Evolutionary conservation across 2,329 filamentous ascomycete genomes (phyloP).

Genomic region (Colletotrichum cuscutae): DNA sequence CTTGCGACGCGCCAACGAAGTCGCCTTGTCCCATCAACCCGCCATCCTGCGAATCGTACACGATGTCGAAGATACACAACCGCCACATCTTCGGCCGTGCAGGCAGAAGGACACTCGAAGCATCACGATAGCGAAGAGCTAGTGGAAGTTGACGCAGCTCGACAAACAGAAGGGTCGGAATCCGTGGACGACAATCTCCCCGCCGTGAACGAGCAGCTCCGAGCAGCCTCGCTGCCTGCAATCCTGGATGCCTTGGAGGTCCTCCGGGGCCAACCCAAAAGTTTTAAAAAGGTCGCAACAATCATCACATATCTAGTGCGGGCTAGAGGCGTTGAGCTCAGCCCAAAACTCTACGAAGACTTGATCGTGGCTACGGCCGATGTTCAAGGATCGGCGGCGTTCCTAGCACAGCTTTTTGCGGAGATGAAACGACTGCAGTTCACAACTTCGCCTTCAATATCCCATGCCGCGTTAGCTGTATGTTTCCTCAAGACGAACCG

Average conservation of each 20-base stretch:
- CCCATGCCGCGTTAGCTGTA: conserved; percentile 78
- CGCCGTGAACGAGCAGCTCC: conserved; percentile 38
- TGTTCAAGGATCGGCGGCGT: conserved; percentile 72
- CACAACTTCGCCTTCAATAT: conserved; percentile 72
- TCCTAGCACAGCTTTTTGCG: conserved; percentile 70
- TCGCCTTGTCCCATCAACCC: neutral
- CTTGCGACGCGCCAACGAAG: conserved; percentile 8
- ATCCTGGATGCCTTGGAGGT: conserved; percentile 61
- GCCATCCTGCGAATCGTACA: neutral
- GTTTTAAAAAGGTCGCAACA: conserved; percentile 50
- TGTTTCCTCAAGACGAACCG: conserved; percentile 22
- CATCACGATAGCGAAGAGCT: neutral
- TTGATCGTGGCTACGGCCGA: conserved; percentile 79
- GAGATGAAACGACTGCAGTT: conserved; percentile 76
- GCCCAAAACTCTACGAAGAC: conserved; percentile 74
- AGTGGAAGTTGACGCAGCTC: neutral
- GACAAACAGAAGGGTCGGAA: neutral
- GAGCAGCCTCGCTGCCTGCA: conserved; percentile 44
- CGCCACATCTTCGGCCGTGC: neutral
- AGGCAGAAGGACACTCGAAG: neutral
- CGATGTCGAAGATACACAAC: conserved; percentile 15
- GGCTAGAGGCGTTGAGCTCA: conserved; percentile 64
- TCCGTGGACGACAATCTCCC: neutral
- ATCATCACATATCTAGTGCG: conserved; percentile 69
- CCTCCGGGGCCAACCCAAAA: conserved; percentile 47